Evolutionary conservation across 306 rosid species (phyloP).

Genomic region (Cicer pinnatifidum): DNA sequence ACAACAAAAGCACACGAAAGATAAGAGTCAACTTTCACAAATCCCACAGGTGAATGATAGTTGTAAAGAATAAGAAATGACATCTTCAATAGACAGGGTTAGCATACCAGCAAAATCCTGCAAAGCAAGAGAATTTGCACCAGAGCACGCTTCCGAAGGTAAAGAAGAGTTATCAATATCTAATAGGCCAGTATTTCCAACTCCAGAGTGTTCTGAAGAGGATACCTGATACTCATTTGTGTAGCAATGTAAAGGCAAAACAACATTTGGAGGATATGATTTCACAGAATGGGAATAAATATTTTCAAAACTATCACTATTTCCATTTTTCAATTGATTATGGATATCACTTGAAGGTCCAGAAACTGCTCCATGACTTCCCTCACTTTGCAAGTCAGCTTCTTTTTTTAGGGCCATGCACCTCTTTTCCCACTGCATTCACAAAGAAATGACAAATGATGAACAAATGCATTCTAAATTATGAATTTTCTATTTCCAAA

Average conservation of each 20-base stretch:
- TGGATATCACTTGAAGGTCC: slow-evolving; percentile 92
- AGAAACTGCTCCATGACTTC: slow-evolving; percentile 43
- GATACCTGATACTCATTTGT: slow-evolving; percentile 94
- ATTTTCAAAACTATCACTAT: slow-evolving; percentile 69
- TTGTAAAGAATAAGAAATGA: slow-evolving; percentile 16
- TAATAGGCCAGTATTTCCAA: slow-evolving; percentile 47
- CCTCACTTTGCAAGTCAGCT: slow-evolving; percentile 49
- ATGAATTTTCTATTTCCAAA: neutral
- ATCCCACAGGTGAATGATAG: slow-evolving; percentile 16
- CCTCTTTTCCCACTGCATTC: slow-evolving; percentile 86
- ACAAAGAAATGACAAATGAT: slow-evolving; percentile 35
- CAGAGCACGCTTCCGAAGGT: slow-evolving; percentile 50
- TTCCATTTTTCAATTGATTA: slow-evolving; percentile 67
- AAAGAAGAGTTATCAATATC: slow-evolving; percentile 44
- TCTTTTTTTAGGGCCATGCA: slow-evolving; percentile 53
- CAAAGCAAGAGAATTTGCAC: slow-evolving; percentile 46
- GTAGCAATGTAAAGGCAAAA: slow-evolving; percentile 88
- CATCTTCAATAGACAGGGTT: slow-evolving; percentile 32
- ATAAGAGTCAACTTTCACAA: slow-evolving; percentile 32
- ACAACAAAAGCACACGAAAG: slow-evolving; percentile 43
- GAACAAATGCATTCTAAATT: slow-evolving; percentile 32
- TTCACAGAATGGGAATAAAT: slow-evolving; percentile 59
- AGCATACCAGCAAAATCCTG: slow-evolving; percentile 57
- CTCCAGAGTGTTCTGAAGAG: slow-evolving; percentile 59
- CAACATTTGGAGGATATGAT: slow-evolving; percentile 67